phyloP scores from a whole-genome alignment of 768 basidiomycete species.

The Xanthoconium purpureum region DNA sequence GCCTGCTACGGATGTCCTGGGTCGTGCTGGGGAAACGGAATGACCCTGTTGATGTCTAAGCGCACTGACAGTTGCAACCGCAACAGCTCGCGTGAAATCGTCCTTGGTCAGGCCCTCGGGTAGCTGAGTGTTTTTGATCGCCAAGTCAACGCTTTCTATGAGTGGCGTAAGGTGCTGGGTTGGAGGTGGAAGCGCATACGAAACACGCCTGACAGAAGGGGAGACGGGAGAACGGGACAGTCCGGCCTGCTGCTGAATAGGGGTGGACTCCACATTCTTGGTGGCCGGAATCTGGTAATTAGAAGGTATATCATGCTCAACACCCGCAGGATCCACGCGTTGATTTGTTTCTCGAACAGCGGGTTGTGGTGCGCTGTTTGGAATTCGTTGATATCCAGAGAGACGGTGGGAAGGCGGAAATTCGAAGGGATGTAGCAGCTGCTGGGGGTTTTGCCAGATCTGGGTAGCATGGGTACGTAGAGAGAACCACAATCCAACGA shows the following conservation, averaged over 20 bases:
- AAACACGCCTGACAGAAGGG: constrained; percentile 51
- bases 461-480: constrained; percentile 96
- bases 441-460: constrained; percentile 98
- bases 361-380: constrained; percentile 8
- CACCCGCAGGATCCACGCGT: constrained; percentile 39
- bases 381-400: constrained; percentile 62
- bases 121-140: constrained; percentile 57
- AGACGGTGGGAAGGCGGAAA: constrained; percentile 50
- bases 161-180: constrained; percentile 55
- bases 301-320: constrained; percentile 33
- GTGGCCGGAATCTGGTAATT: constrained; percentile 39
- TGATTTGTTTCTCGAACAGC: constrained; percentile 36
- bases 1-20: constrained; percentile 38
- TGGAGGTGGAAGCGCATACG: constrained; percentile 45
- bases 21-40: constrained; percentile 45
- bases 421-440: constrained; percentile 67
- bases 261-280: constrained; percentile 24
- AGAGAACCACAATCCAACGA: constrained; percentile 98
- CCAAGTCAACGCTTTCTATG: constrained; percentile 74
- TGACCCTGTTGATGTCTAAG: constrained; percentile 75
- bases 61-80: constrained; percentile 90
- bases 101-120: constrained; percentile 74
- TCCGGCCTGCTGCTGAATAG: constrained; percentile 16
- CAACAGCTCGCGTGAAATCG: constrained; percentile 90
- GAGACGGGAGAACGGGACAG: constrained; percentile 34